A percentile compares a stretch with the other conserved stretches of the same genome.
phyloP scores from a whole-genome alignment of 2,329 filamentous ascomycete species.

The Chalaropsis thielavioides region DNA sequence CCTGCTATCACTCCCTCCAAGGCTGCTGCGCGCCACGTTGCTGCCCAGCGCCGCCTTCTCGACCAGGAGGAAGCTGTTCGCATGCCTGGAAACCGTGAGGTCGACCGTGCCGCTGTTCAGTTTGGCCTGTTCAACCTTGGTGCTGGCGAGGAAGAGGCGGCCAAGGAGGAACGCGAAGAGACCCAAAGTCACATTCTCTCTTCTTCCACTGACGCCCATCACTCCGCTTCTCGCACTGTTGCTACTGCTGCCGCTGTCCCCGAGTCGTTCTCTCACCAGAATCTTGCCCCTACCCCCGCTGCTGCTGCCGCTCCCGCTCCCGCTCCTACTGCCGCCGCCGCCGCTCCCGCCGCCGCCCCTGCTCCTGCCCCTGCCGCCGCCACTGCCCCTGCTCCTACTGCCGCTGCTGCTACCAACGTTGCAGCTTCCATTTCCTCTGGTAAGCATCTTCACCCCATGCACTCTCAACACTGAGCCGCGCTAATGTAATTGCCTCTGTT shows the following conservation, averaged over 20 bases:
- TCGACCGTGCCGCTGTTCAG: conserved; percentile 84
- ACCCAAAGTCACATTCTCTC: conserved; percentile 88
- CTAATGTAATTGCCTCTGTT: background rate
- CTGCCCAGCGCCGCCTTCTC: conserved; percentile 71
- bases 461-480: no score
- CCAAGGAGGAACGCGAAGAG: conserved; percentile 89
- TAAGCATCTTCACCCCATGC: background rate
- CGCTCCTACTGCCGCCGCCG: conserved; percentile 22
- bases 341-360: no score
- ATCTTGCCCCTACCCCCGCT: conserved; percentile 30
- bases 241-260: conserved; percentile 58
- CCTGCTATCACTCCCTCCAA: conserved; percentile 45
- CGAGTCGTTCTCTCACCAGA: conserved; percentile 42
- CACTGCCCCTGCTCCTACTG: conserved; percentile 23
- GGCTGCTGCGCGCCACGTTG: conserved; percentile 52
- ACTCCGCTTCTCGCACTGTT: conserved; percentile 71
- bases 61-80: conserved; percentile 96
- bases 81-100: conserved; percentile 92
- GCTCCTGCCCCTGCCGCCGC: conserved; percentile 22
- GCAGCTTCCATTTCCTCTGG: background rate
- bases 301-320: conserved; percentile 22
- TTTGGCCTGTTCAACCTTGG: conserved; percentile 92
- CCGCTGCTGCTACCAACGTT: conserved; percentile 19
- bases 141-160: conserved; percentile 60
- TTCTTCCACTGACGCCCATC: conserved; percentile 85